Evolutionary conservation across 441 rosid genomes (phyloP).

Genomic region (Raphanus hybrid): DNA sequence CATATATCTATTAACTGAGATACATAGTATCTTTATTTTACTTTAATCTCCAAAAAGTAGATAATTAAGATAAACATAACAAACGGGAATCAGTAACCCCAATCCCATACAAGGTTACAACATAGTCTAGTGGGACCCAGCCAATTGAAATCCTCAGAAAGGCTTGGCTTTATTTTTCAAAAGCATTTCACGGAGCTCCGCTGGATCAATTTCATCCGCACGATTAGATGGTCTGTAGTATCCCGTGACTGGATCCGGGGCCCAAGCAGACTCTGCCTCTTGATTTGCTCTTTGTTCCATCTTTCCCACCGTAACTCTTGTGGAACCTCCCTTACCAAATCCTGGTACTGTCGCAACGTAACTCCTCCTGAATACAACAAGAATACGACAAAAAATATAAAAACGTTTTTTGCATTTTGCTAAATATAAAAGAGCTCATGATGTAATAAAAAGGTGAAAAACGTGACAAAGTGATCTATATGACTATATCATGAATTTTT

Average conservation of each 20-base stretch:
- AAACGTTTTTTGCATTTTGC: background rate
- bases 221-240: constrained; percentile 66
- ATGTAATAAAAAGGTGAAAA: background rate
- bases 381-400: background rate
- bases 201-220: constrained; percentile 65
- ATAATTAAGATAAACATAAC: constrained; percentile 1
- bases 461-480: background rate
- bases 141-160: constrained; percentile 30
- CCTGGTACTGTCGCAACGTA: constrained; percentile 47
- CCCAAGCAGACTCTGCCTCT: constrained; percentile 59
- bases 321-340: constrained; percentile 45
- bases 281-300: constrained; percentile 42
- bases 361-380: constrained; percentile 45
- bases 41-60: no score
- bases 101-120: background rate
- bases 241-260: constrained; percentile 76
- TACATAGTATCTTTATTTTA: no score
- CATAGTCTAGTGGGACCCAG: background rate
- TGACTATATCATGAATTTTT: constrained; percentile 5
- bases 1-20: no score
- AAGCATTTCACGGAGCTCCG: constrained; percentile 67
- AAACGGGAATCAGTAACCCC: background rate
- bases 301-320: constrained; percentile 46
- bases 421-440: background rate
- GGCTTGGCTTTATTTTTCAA: constrained; percentile 54